These are phyloP conservation scores for Stephania yunnanensis DNA, from an alignment of 164 flowering plant species.

Conservation along the genomic window DNA sequence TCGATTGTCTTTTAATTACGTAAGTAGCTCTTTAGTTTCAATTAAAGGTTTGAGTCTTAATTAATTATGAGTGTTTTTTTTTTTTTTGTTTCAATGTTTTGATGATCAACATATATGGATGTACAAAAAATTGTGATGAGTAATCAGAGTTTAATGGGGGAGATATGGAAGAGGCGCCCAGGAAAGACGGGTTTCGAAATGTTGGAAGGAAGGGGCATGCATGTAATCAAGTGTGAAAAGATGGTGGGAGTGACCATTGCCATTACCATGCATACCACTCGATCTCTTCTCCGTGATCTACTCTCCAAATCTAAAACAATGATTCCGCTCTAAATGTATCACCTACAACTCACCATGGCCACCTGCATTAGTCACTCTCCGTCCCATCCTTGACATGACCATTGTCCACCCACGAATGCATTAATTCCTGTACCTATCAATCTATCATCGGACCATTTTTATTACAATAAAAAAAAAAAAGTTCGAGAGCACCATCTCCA, in stretches of 20 bases:
- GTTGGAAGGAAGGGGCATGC: neutral
- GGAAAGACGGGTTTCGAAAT: neutral
- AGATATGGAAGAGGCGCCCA: neutral
- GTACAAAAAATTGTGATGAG: neutral
- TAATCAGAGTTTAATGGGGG: no score
- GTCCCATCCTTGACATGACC: neutral
- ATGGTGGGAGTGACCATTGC: no score
- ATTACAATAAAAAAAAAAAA: no score
- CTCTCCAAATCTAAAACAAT: constrained; percentile 4
- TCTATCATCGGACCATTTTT: neutral
- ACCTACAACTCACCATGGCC: neutral
- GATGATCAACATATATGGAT: no score
- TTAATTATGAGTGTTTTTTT: no score
- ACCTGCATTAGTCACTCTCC: neutral
- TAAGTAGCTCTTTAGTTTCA: no score
- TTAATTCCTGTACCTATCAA: no score
- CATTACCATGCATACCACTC: no score
- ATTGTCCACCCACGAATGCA: neutral
- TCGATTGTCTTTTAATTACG: no score
- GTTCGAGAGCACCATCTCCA: no score
- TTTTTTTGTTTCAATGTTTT: no score
- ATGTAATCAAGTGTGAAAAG: neutral
- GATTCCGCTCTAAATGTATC: neutral
- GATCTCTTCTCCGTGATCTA: neutral
- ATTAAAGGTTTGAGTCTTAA: no score